Evolutionary conservation across 805 yeast genomes (phyloP).

Genomic region (Metschnikowia bowlesiae): DNA sequence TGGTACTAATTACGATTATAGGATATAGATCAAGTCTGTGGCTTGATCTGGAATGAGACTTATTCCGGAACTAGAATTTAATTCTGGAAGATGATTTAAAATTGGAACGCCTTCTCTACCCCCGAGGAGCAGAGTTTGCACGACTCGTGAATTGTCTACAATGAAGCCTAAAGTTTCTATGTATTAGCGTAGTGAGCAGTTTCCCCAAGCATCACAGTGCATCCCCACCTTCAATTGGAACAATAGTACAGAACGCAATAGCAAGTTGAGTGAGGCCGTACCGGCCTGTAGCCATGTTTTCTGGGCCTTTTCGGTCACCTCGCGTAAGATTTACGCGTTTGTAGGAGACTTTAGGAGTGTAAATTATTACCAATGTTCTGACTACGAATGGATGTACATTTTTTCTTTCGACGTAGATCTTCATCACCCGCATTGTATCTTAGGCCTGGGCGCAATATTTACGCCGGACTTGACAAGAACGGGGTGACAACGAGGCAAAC

Average conservation of each 20-base stretch:
- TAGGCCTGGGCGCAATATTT: neutral
- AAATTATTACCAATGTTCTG: too few relatives aligned
- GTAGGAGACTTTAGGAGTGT: too few relatives aligned
- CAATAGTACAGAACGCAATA: neutral
- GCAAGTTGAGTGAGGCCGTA: neutral
- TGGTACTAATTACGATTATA: slow-evolving; percentile 28
- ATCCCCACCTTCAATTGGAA: neutral
- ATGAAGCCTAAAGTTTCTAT: slow-evolving; percentile 1
- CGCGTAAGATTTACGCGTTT: too few relatives aligned
- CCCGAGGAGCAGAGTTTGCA: neutral
- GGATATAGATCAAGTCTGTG: neutral
- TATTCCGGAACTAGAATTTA: neutral
- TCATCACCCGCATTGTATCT: neutral
- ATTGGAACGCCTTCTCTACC: neutral
- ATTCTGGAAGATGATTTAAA: neutral
- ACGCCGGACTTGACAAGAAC: neutral
- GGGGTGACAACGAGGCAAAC: too few relatives aligned
- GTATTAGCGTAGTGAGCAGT: neutral
- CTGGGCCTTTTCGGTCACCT: too few relatives aligned
- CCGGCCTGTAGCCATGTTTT: neutral
- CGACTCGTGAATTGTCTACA: slow-evolving; percentile 1
- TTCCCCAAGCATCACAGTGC: neutral
- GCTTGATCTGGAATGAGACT: neutral
- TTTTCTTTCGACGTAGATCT: neutral
- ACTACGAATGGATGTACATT: too few relatives aligned